Conservation (phyloP, 495 filamentous ascomycete species). For the Daldinia decipiens region DNA sequence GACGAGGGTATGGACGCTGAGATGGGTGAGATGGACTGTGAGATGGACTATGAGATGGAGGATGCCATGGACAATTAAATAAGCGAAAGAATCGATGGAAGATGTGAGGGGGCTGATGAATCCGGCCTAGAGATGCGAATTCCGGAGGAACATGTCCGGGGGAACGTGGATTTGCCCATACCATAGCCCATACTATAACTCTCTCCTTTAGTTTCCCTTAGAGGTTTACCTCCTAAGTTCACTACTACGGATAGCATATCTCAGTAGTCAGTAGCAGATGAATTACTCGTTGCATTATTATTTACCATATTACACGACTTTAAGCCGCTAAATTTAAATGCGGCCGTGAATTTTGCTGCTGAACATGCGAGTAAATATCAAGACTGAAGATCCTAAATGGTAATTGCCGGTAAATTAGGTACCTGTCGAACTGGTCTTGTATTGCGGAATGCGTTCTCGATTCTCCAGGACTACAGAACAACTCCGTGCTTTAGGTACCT, state of each 20-base stretch:
- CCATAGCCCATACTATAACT: background rate
- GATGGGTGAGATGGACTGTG: background rate
- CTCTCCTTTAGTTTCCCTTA: background rate
- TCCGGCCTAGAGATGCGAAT: background rate
- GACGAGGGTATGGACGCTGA: background rate
- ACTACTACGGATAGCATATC: background rate
- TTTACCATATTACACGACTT: background rate
- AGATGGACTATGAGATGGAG: background rate
- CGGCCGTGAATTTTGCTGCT: background rate
- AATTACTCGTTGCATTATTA: background rate
- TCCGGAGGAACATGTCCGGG: background rate
- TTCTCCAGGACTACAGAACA: too few species aligned
- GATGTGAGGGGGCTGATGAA: background rate
- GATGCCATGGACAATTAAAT: background rate
- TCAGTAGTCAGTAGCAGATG: background rate
- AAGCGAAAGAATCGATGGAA: background rate
- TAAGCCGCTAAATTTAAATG: background rate
- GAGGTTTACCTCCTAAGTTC: background rate
- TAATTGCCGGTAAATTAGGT: too few species aligned
- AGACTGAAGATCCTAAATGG: too few species aligned
- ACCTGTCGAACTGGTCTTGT: too few species aligned
- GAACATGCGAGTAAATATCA: too few species aligned
- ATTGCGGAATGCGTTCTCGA: too few species aligned
- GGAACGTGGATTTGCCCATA: background rate
- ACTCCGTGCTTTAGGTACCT: too few species aligned